A percentile compares a stretch with the other conserved stretches of the same genome.
phyloP scores from a whole-genome alignment of 2,329 filamentous ascomycete species.

The Colletotrichum sp. region DNA sequence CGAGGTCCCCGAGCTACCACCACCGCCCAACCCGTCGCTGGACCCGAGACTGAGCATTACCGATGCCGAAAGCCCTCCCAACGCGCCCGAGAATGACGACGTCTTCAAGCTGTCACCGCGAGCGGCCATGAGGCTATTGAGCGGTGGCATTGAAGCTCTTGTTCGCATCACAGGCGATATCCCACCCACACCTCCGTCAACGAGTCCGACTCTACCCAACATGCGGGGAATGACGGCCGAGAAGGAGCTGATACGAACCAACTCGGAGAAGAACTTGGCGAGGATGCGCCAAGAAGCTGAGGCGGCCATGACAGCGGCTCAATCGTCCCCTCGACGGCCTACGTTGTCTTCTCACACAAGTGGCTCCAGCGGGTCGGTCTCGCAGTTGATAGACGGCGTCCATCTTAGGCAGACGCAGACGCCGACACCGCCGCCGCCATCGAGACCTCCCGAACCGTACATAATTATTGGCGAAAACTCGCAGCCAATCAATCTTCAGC shows the following conservation, averaged over 20 bases:
- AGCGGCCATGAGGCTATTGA: slow-evolving; percentile 81
- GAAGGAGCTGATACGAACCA: slow-evolving; percentile 64
- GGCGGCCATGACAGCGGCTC: background rate
- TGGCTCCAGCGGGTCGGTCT: background rate
- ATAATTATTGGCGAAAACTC: slow-evolving; percentile 71
- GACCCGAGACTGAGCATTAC: slow-evolving; percentile 35
- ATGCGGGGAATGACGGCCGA: slow-evolving; percentile 68
- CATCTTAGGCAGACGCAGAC: slow-evolving; percentile 27
- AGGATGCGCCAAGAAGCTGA: slow-evolving; percentile 47
- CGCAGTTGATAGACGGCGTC: slow-evolving; percentile 18
- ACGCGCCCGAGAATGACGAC: slow-evolving; percentile 56
- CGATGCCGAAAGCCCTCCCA: slow-evolving; percentile 28
- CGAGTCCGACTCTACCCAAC: slow-evolving; percentile 66
- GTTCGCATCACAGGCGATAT: slow-evolving; percentile 78
- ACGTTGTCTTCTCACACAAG: slow-evolving; percentile 22
- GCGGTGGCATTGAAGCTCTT: slow-evolving; percentile 71
- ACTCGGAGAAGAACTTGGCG: slow-evolving; percentile 59
- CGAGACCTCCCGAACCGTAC: slow-evolving; percentile 50
- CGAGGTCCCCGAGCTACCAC: slow-evolving; percentile 40
- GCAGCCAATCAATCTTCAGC: slow-evolving; percentile 77
- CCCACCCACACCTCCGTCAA: slow-evolving; percentile 77
- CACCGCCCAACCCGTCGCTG: slow-evolving; percentile 46
- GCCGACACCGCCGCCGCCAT: slow-evolving; percentile 36
- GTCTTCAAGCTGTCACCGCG: slow-evolving; percentile 75
- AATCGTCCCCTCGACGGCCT: background rate